Evolutionary conservation across 805 yeast species (phyloP).

Genomic region (Saccharomycopsis sp.): DNA sequence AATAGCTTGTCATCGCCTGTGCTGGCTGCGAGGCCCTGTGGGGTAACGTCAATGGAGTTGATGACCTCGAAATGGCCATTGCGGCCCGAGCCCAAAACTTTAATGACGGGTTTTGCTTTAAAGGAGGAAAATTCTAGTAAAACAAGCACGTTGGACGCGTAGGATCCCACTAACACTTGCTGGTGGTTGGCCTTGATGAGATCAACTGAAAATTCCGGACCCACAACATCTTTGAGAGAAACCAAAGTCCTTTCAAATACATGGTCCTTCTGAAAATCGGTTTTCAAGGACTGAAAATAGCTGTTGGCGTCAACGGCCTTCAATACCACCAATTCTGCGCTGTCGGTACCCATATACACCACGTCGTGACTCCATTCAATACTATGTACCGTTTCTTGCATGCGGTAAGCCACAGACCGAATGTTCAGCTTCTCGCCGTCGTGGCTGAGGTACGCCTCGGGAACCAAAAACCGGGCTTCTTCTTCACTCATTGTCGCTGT

Average conservation of each 20-base stretch:
- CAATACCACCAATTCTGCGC: neutral
- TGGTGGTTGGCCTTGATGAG: neutral
- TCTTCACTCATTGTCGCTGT: neutral
- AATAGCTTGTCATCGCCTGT: constrained; percentile 1
- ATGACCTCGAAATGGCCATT: neutral
- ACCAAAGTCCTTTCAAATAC: neutral
- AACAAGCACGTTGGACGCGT: neutral
- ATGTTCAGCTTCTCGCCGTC: neutral
- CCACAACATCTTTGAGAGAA: neutral
- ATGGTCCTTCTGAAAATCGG: neutral
- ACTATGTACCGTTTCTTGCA: neutral
- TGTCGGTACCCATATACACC: neutral
- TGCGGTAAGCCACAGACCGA: neutral
- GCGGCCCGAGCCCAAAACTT: neutral
- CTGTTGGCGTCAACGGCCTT: neutral
- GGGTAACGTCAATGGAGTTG: neutral
- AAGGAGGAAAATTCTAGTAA: neutral
- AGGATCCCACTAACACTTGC: neutral
- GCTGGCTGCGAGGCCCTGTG: neutral
- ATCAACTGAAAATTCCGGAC: neutral
- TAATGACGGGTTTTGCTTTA: neutral
- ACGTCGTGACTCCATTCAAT: neutral
- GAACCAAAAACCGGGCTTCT: neutral
- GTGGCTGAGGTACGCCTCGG: neutral
- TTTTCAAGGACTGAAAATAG: neutral